A percentile compares a stretch with the other conserved stretches of the same genome.
These are phyloP conservation scores for Chloromonas sp. DNA, from an alignment of 163 green algal genomes.

Conservation along the genomic window DNA sequence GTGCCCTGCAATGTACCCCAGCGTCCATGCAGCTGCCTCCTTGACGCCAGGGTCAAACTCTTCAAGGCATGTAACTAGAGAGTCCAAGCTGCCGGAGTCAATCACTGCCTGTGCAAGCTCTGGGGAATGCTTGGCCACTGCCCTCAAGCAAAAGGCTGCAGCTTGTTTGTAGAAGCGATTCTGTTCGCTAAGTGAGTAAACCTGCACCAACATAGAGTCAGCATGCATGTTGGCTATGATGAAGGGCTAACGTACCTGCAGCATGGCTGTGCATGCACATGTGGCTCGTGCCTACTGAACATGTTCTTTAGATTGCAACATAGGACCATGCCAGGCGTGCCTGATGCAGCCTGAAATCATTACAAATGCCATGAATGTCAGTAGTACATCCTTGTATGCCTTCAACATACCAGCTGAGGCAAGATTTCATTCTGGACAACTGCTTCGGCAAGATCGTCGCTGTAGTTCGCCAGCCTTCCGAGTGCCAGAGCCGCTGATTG, in stretches of 20 bases:
- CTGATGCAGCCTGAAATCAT: too few relatives aligned
- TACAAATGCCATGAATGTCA: too few relatives aligned
- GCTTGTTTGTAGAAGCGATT: slow-evolving; percentile 85
- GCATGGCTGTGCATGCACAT: too few relatives aligned
- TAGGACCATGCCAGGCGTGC: too few relatives aligned
- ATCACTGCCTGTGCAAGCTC: slow-evolving; percentile 72
- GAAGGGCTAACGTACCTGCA: too few relatives aligned
- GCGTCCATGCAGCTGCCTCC: slow-evolving; percentile 76
- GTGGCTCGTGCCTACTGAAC: too few relatives aligned
- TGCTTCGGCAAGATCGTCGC: slow-evolving; percentile 71
- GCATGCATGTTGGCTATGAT: too few relatives aligned
- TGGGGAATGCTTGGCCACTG: slow-evolving; percentile 78
- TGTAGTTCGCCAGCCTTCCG: slow-evolving; percentile 77
- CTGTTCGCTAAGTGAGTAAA: slow-evolving; percentile 65
- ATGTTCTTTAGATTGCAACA: too few relatives aligned
- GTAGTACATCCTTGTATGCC: too few relatives aligned
- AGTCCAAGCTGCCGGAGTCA: slow-evolving; percentile 69
- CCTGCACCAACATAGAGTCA: slow-evolving; percentile 15
- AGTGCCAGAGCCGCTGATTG: slow-evolving; percentile 77
- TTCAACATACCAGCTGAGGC: slow-evolving; percentile 55
- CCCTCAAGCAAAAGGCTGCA: slow-evolving; percentile 71
- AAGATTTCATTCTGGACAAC: slow-evolving; percentile 81
- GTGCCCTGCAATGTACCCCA: slow-evolving; percentile 84
- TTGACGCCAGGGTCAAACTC: slow-evolving; percentile 81
- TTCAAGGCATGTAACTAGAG: slow-evolving; percentile 75